phyloP scores from a whole-genome alignment of 2,329 filamentous ascomycete genomes.

The Aspergillus sp. region DNA sequence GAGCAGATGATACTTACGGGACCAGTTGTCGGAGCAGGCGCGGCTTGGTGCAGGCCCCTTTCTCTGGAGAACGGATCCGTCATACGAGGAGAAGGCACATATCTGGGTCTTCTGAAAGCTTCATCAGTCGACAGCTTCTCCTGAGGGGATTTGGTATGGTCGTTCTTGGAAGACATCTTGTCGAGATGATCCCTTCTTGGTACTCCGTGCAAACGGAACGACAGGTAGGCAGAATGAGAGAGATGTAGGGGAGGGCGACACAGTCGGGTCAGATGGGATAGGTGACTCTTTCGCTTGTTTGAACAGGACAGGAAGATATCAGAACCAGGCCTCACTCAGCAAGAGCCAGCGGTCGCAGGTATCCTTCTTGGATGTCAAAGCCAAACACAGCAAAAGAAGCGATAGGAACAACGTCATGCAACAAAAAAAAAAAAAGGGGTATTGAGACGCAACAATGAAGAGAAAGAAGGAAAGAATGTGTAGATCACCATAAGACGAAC shows the following conservation, averaged over 20 bases:
- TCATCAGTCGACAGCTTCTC: background rate
- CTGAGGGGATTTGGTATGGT: background rate
- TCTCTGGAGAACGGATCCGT: background rate
- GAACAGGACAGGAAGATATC: background rate
- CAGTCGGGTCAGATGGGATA: background rate
- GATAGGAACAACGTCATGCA: background rate
- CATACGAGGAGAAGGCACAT: conserved; percentile 2
- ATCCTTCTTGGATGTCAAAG: background rate
- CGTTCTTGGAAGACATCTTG: background rate
- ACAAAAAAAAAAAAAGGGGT: background rate
- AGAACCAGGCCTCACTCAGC: background rate
- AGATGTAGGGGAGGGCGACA: background rate
- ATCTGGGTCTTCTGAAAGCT: background rate
- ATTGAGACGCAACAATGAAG: background rate
- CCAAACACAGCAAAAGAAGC: background rate
- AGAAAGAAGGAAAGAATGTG: background rate
- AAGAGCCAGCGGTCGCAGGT: background rate
- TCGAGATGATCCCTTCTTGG: no score
- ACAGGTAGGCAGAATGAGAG: background rate
- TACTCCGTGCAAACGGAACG: no score
- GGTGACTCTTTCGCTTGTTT: background rate
- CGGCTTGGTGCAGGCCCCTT: background rate
- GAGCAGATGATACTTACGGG: background rate
- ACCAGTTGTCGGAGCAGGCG: background rate
- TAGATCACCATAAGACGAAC: background rate